Evolutionary conservation across 2,329 filamentous ascomycete genomes (phyloP).

Genomic region (Diatrype stigma): DNA sequence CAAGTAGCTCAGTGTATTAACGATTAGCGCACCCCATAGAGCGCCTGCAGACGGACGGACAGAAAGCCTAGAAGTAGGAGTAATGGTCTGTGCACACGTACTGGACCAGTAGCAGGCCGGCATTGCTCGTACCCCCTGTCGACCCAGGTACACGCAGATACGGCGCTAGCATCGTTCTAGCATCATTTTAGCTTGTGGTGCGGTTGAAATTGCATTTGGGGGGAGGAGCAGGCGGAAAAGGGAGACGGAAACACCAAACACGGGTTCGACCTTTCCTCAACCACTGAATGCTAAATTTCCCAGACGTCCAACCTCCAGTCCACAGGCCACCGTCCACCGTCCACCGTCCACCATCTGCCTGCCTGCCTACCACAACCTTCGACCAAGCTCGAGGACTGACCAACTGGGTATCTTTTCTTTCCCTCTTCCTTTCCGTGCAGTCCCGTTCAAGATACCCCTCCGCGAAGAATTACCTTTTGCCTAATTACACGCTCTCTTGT

Average conservation of each 20-base stretch:
- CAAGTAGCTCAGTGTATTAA: neutral
- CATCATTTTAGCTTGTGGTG: neutral
- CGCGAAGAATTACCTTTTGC: constrained; percentile 14
- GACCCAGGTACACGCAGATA: neutral
- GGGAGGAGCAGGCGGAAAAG: neutral
- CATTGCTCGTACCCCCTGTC: neutral
- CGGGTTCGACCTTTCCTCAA: neutral
- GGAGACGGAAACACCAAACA: neutral
- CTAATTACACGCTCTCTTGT: constrained; percentile 9
- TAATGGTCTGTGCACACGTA: neutral
- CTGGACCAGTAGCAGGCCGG: neutral
- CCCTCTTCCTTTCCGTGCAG: constrained; percentile 1
- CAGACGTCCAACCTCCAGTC: neutral
- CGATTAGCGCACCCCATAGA: neutral
- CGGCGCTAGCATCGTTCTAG: too few relatives aligned
- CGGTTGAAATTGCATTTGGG: neutral
- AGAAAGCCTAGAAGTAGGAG: neutral
- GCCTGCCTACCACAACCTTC: too few relatives aligned
- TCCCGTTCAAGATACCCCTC: neutral
- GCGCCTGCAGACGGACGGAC: neutral
- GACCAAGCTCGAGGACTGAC: too few relatives aligned
- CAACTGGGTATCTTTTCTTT: neutral
- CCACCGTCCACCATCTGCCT: too few relatives aligned
- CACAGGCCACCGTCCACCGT: too few relatives aligned
- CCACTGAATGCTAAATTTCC: too few relatives aligned